A percentile compares a stretch with the other conserved stretches of the same genome.
Evolutionary conservation across 306 rosid species (phyloP).

Genomic region (Vigna mungo): DNA sequence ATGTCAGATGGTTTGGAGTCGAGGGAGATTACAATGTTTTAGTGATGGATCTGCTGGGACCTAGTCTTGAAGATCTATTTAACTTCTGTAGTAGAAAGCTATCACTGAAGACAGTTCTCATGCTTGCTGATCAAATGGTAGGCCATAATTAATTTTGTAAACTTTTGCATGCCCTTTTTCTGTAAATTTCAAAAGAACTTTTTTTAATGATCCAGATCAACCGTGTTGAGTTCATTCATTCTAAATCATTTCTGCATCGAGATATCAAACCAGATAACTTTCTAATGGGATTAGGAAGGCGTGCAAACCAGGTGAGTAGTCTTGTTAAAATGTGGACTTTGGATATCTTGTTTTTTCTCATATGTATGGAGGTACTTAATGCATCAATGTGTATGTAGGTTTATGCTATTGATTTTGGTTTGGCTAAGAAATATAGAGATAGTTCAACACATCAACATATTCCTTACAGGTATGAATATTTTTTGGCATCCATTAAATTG

Average conservation of each 20-base stretch:
- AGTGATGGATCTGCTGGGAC: slow-evolving; percentile 97
- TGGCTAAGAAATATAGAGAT: slow-evolving; percentile 96
- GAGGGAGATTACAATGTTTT: slow-evolving; percentile 95
- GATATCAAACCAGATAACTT: slow-evolving; percentile 98
- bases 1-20: slow-evolving; percentile 95
- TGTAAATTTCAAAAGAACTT: not conserved
- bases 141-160: slow-evolving; percentile 22
- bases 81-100: slow-evolving; percentile 95
- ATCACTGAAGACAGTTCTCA: slow-evolving; percentile 90
- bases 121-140: slow-evolving; percentile 99
- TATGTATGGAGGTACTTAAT: slow-evolving; percentile 38
- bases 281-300: slow-evolving; percentile 98
- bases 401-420: slow-evolving; percentile 89
- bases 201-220: slow-evolving; percentile 63
- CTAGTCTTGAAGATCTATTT: slow-evolving; percentile 96
- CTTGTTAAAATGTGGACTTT: slow-evolving; percentile 33
- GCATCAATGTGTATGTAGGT: slow-evolving; percentile 53
- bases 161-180: not conserved
- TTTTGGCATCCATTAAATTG: slow-evolving; percentile 12
- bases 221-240: slow-evolving; percentile 91
- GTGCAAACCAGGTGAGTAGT: slow-evolving; percentile 83
- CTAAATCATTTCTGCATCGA: slow-evolving; percentile 91
- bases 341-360: slow-evolving; percentile 7
- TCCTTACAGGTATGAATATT: slow-evolving; percentile 84
- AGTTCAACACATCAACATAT: slow-evolving; percentile 93